A percentile compares a stretch with the other conserved stretches of the same genome.
These are phyloP conservation scores for Xylaria sp. DNA, from an alignment of 2,329 filamentous ascomycete genomes.

Conservation along the genomic window DNA sequence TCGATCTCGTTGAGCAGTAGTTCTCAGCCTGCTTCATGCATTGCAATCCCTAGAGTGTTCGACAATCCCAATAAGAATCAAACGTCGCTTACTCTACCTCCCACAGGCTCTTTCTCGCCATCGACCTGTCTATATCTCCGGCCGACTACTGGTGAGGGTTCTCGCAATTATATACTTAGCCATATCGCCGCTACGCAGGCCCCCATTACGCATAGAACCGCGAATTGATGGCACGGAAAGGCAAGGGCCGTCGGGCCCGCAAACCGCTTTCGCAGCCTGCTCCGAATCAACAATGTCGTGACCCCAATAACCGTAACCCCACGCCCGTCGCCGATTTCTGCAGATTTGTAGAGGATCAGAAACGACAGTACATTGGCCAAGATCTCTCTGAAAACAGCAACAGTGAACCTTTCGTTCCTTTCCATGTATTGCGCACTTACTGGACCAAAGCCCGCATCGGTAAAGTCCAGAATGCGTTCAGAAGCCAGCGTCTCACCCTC, in stretches of 20 bases:
- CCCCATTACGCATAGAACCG: not conserved
- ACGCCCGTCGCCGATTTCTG: conserved; percentile 6
- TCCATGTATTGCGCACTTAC: conserved; percentile 3
- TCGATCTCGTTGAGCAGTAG: not conserved
- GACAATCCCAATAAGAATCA: not conserved
- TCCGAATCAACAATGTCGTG: not conserved
- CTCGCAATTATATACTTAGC: not conserved
- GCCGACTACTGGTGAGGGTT: not conserved
- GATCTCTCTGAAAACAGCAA: conserved; percentile 5
- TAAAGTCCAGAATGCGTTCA: conserved; percentile 6
- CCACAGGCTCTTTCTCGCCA: not conserved
- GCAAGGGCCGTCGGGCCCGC: not conserved
- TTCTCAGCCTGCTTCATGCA: not conserved
- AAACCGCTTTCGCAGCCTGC: not conserved
- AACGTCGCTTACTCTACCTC: not conserved
- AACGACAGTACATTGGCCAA: conserved; percentile 1
- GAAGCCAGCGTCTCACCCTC: conserved; percentile 1
- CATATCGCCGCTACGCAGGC: not conserved
- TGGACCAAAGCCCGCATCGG: conserved; percentile 12
- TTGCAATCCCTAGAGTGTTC: not conserved
- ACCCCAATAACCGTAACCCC: not conserved
- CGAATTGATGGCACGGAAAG: not conserved
- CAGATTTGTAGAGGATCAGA: conserved; percentile 3
- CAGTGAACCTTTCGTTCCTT: conserved; percentile 8
- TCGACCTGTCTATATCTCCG: not conserved